Evolutionary conservation across 169 alveolate genomes (phyloP), one percentile per base, ranked within the genome.

Genomic region (Cryptosporidium ubiquitum): DNA sequence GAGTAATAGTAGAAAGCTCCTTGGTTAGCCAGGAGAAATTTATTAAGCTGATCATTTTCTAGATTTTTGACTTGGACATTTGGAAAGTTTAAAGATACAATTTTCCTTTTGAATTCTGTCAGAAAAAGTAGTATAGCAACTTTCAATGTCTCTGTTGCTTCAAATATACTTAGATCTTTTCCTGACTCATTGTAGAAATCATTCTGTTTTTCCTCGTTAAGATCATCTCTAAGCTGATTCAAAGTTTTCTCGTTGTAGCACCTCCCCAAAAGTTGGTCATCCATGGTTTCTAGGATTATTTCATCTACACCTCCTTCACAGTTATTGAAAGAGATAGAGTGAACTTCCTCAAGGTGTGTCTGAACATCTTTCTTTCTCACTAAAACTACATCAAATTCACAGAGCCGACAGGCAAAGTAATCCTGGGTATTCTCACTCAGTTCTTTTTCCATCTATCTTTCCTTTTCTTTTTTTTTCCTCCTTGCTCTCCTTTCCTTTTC

Each of bases 111-210:
- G 37, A 35, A 79, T 47, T 60, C 89, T 9, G 39, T 44, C 44
- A 79, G 16, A 61, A 79, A 79, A 6, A 64, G 29, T n/a, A 18
- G 60, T 9, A 79, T 61, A 5, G 89, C 89, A 18, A 69, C 75
- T 18, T 52, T 58, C 23, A 64, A 26, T 7, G 75, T 58, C 37
- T 79, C 89, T 6, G 89, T 79, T 61, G 74, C 74, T 47, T 79
- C 89, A 16, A 58, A 60, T 44, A 64, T 40, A 64, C 89, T 79
- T 7, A 79, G 10, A 44, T 79, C 89, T 18, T 40, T 35, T 16
- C 89, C 89, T 29, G 42, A 31, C 42, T 60, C 64, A 20, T 79
- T n/a, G 52, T 61, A 79, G 58, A 60, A 79, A 18, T 79, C 89
- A 3, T 58, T 40, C 51, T 61, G 89, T 49, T 40, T 79, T 12